Conservation (phyloP, 2,329 filamentous ascomycete species). For the Cryphonectria naterciae region DNA sequence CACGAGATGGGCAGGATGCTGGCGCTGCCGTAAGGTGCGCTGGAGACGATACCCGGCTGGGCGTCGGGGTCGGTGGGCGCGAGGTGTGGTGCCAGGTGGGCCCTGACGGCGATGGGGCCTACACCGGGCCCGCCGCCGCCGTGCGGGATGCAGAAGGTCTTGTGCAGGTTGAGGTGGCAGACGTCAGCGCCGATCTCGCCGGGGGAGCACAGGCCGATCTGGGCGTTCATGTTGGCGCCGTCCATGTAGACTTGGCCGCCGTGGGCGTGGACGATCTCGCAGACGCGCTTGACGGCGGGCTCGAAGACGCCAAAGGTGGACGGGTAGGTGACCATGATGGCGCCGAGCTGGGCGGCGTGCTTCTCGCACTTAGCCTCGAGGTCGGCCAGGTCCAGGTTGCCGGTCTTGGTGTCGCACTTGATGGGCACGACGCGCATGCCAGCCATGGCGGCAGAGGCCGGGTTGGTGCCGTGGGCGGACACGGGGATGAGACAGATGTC, state of each 20-base stretch:
- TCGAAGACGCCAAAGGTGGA: conserved; percentile 96
- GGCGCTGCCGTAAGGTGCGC: conserved; percentile 84
- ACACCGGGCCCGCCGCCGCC: conserved; percentile 93
- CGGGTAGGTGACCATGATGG: conserved; percentile 97
- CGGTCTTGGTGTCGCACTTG: conserved; percentile 85
- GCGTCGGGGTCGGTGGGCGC: conserved; percentile 53
- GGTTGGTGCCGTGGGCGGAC: conserved; percentile 94
- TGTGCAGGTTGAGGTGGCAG: conserved; percentile 96
- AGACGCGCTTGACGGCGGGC: conserved; percentile 83
- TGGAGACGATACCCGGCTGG: conserved; percentile 74
- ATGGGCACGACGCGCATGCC: conserved; percentile 92
- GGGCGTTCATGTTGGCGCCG: conserved; percentile 97
- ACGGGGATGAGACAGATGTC: conserved; percentile 95
- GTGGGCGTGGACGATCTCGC: conserved; percentile 81
- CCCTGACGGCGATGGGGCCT: conserved; percentile 89
- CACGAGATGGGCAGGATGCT: conserved; percentile 93
- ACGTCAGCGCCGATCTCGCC: conserved; percentile 96
- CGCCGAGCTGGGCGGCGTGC: conserved; percentile 81
- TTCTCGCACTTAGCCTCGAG: conserved; percentile 87
- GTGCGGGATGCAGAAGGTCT: conserved; percentile 98
- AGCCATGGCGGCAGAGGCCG: conserved; percentile 92
- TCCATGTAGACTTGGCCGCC: conserved; percentile 99
- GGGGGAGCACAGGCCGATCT: conserved; percentile 92
- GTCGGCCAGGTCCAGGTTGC: conserved; percentile 87
- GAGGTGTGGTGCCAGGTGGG: conserved; percentile 76